phyloP scores from a whole-genome alignment of 1,284 basidiomycete species.

The Tilletiopsis washingtonensis region DNA sequence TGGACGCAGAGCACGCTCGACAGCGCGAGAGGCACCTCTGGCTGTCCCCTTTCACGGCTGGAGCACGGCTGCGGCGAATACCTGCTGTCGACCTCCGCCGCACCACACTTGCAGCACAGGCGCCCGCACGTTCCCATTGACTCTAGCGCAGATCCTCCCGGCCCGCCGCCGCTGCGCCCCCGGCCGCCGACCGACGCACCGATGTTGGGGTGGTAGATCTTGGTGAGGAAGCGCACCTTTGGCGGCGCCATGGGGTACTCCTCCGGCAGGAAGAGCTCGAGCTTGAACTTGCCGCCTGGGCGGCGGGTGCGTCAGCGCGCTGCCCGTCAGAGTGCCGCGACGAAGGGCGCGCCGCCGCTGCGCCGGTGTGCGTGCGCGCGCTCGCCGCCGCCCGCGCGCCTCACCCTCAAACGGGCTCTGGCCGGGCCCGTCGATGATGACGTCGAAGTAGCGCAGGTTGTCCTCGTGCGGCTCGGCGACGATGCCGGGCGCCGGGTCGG shows the following conservation, averaged over 20 bases:
- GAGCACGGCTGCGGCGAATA: too few relatives aligned
- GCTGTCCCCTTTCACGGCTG: too few relatives aligned
- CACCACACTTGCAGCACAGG: too few relatives aligned
- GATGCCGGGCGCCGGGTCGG: slow-evolving; percentile 93
- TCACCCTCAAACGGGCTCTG: slow-evolving; percentile 75
- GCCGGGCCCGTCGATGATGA: slow-evolving; percentile 86
- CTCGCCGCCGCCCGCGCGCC: too few relatives aligned
- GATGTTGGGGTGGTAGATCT: slow-evolving; percentile 99
- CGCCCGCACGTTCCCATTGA: too few relatives aligned
- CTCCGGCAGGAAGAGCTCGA: slow-evolving; percentile 94
- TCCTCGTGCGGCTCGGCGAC: slow-evolving; percentile 89
- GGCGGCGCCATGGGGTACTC: slow-evolving; percentile 99
- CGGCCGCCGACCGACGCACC: slow-evolving; percentile 60
- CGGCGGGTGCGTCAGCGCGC: neutral
- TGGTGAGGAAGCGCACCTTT: slow-evolving; percentile 95
- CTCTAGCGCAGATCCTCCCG: too few relatives aligned
- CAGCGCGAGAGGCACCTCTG: too few relatives aligned
- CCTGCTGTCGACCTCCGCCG: too few relatives aligned
- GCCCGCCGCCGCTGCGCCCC: too few relatives aligned
- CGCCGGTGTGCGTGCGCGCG: neutral
- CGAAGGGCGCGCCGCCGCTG: neutral
- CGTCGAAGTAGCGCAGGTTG: slow-evolving; percentile 97
- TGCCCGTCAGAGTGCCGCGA: neutral
- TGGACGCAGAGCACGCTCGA: too few relatives aligned
- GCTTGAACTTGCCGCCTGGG: slow-evolving; percentile 79